Conservation (phyloP, 495 filamentous ascomycete species). For the Stereocaulon alpinum region DNA sequence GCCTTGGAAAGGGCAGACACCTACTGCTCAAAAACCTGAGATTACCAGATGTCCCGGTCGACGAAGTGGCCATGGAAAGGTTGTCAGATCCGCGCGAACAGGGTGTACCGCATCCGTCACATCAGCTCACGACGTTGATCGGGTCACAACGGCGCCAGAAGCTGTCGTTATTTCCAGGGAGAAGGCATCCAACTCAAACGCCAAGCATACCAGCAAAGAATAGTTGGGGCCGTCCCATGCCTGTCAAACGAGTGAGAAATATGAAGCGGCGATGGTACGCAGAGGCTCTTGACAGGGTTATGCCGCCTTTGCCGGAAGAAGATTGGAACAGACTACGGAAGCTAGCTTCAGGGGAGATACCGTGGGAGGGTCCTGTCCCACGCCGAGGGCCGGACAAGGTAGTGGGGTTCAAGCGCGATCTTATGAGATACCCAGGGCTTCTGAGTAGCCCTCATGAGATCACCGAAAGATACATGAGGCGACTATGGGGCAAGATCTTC, state of each 20-base stretch:
- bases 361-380: conserved; percentile 33
- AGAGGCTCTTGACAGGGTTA: conserved; percentile 39
- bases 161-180: conserved; percentile 11
- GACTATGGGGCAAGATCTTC: conserved; percentile 23
- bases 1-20: conserved; percentile 56
- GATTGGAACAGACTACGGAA: conserved; percentile 55
- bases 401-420: conserved; percentile 1
- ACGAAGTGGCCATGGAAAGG: conserved; percentile 23
- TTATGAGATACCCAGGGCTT: not conserved
- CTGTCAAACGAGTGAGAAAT: conserved; percentile 42
- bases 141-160: conserved; percentile 28
- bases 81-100: conserved; percentile 8
- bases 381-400: conserved; percentile 22
- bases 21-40: conserved; percentile 46
- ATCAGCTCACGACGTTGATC: conserved; percentile 25
- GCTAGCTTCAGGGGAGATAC: conserved; percentile 41
- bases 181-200: conserved; percentile 30
- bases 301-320: conserved; percentile 60
- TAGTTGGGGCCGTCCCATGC: conserved; percentile 51
- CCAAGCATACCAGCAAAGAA: conserved; percentile 50
- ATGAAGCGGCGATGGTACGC: conserved; percentile 53
- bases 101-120: conserved; percentile 24
- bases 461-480: conserved; percentile 21
- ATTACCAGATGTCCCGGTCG: conserved; percentile 26
- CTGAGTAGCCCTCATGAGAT: conserved; percentile 17